These are phyloP conservation scores for Fraxinus pennsylvanica DNA, from an alignment of 257 asterid genomes.

Conservation along the genomic window DNA sequence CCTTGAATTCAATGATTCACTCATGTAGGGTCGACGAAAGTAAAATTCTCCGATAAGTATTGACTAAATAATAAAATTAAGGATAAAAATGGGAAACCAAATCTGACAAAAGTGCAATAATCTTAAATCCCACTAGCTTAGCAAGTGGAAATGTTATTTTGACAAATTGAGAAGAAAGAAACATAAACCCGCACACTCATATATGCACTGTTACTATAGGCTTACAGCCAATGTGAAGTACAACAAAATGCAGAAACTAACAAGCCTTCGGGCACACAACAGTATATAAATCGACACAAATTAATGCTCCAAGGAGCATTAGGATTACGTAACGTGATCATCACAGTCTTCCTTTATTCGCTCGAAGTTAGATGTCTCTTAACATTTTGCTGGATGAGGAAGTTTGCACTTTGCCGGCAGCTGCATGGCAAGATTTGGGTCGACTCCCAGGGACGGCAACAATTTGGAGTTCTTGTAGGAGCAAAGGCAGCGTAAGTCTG, in stretches of 20 bases:
- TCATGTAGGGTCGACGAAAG: too few species aligned
- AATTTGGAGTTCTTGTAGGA: slow-evolving; percentile 46
- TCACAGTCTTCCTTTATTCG: background rate
- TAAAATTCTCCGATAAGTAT: too few species aligned
- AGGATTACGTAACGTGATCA: background rate
- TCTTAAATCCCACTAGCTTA: background rate
- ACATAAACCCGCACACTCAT: background rate
- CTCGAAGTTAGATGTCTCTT: background rate
- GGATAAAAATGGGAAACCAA: too few species aligned
- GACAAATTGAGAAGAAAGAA: background rate
- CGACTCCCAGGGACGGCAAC: slow-evolving; percentile 55
- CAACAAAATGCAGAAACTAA: background rate
- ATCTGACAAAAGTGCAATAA: too few species aligned
- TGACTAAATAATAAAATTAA: too few species aligned
- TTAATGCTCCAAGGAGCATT: background rate
- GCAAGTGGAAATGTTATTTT: background rate
- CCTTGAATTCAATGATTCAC: too few species aligned
- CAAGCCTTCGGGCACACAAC: background rate
- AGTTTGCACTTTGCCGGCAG: slow-evolving; percentile 58
- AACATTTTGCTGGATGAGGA: slow-evolving; percentile 45
- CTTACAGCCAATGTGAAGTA: background rate
- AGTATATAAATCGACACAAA: background rate
- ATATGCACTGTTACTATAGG: background rate
- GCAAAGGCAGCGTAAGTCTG: slow-evolving; percentile 57
- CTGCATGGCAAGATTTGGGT: slow-evolving; percentile 52